Conservation (phyloP, 2,329 filamentous ascomycete genomes). For the Hymenotorrendiella dingleyae region DNA sequence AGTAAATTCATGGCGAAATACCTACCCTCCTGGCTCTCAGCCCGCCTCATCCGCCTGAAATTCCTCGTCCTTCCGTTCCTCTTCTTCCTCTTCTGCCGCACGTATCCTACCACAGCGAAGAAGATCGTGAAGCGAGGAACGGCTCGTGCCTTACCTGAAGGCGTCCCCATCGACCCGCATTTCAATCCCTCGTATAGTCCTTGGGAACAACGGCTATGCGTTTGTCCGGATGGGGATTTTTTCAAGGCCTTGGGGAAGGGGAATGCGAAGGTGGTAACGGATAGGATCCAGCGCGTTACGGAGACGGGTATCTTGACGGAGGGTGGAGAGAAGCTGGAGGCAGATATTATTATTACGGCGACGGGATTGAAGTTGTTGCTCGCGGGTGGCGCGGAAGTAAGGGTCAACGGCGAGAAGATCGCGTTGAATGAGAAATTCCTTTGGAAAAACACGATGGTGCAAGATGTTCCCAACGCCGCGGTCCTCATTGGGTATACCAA, state of each 20-base stretch:
- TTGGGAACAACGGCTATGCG: conserved; percentile 71
- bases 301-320: conserved; percentile 37
- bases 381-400: conserved; percentile 45
- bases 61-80: conserved; percentile 42
- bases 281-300: conserved; percentile 45
- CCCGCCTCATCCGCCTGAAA: conserved; percentile 41
- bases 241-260: conserved; percentile 42
- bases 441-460: conserved; percentile 62
- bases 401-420: conserved; percentile 48
- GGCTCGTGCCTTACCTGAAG: conserved; percentile 44
- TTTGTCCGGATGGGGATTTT: conserved; percentile 54
- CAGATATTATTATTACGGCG: conserved; percentile 65
- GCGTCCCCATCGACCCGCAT: conserved; percentile 51
- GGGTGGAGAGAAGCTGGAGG: conserved; percentile 36
- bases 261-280: conserved; percentile 45
- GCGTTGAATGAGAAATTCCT: conserved; percentile 45
- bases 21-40: conserved; percentile 40
- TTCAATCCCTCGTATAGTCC: conserved; percentile 61
- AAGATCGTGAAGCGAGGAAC: conserved; percentile 41
- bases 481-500: conserved; percentile 61
- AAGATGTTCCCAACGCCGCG: conserved; percentile 58
- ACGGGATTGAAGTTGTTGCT: conserved; percentile 59
- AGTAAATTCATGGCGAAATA: conserved; percentile 13
- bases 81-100: conserved; percentile 44
- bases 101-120: conserved; percentile 46